Percentiles rank a stretch among this genome's conserved stretches.
These are phyloP conservation scores for Trichoderma oligosporum DNA, from an alignment of 2,329 filamentous ascomycete species.

Conservation along the genomic window DNA sequence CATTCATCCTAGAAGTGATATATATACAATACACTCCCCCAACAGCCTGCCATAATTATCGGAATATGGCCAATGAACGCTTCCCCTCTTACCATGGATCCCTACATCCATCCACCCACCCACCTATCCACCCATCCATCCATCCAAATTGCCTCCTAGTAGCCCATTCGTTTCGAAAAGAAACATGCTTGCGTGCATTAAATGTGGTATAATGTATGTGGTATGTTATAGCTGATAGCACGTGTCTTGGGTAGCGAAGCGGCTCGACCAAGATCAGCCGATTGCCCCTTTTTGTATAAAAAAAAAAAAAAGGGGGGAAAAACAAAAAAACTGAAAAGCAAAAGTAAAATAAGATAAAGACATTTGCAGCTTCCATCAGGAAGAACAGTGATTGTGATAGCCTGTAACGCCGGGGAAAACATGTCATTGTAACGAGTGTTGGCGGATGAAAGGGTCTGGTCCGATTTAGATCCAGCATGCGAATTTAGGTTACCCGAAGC, in stretches of 20 bases:
- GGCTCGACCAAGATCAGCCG: constrained; percentile 5
- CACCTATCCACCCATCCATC: not conserved
- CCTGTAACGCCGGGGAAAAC: constrained; percentile 11
- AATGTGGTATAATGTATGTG: constrained; percentile 16
- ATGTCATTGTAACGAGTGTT: constrained; percentile 12
- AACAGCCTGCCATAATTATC: constrained; percentile 8
- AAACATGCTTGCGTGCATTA: constrained; percentile 21
- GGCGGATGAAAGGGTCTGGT: not conserved
- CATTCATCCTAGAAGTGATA: constrained; percentile 25
- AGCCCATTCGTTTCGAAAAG: constrained; percentile 9
- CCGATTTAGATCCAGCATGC: not conserved
- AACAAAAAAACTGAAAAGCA: not conserved
- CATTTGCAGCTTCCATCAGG: constrained; percentile 10
- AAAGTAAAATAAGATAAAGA: not conserved
- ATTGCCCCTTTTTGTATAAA: not conserved
- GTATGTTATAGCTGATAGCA: not conserved
- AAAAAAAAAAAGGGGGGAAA: not conserved
- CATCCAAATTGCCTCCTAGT: constrained; percentile 8
- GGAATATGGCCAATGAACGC: constrained; percentile 11
- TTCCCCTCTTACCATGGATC: not conserved
- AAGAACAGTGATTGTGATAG: constrained; percentile 8
- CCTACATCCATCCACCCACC: constrained; percentile 10
- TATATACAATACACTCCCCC: constrained; percentile 25
- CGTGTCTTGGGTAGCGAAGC: not conserved
- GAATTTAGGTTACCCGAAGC: not conserved